A percentile compares a stretch with the other conserved stretches of the same genome.
Evolutionary conservation across 306 rosid species (phyloP).

Genomic region (Luffa aegyptiaca): DNA sequence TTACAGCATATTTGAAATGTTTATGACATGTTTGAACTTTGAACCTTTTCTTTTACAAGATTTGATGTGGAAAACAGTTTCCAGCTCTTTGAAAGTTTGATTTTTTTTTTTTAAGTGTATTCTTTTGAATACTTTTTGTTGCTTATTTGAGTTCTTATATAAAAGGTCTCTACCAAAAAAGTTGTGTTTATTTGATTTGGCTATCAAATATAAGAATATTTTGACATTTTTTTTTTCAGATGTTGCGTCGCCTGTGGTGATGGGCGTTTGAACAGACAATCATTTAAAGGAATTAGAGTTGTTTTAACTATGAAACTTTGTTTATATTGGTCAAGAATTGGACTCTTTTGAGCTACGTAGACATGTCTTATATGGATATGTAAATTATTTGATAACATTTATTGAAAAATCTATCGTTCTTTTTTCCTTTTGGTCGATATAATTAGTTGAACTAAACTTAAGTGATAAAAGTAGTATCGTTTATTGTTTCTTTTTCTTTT

Average conservation of each 20-base stretch:
- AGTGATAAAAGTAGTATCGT: background rate
- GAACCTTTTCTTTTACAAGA: no score
- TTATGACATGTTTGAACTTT: background rate
- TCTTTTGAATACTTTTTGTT: background rate
- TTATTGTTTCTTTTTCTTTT: background rate
- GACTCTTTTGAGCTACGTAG: no score
- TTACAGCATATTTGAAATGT: background rate
- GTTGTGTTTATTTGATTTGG: background rate
- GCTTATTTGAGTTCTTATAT: background rate
- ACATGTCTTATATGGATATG: background rate
- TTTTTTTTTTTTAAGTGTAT: background rate
- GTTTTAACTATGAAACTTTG: no score
- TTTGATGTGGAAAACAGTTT: background rate
- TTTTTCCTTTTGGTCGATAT: background rate
- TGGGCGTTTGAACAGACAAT: background rate
- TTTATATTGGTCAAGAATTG: no score
- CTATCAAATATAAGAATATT: background rate
- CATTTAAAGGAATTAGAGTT: no score
- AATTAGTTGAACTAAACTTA: background rate
- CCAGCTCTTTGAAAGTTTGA: background rate
- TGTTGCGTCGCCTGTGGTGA: background rate
- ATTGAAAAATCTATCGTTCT: background rate
- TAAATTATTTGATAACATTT: no score
- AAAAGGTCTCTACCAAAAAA: no score
- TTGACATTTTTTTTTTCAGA: no score